Conservation (phyloP, 352 stramenopile genomes). For the Elongisporangium prolatum region DNA sequence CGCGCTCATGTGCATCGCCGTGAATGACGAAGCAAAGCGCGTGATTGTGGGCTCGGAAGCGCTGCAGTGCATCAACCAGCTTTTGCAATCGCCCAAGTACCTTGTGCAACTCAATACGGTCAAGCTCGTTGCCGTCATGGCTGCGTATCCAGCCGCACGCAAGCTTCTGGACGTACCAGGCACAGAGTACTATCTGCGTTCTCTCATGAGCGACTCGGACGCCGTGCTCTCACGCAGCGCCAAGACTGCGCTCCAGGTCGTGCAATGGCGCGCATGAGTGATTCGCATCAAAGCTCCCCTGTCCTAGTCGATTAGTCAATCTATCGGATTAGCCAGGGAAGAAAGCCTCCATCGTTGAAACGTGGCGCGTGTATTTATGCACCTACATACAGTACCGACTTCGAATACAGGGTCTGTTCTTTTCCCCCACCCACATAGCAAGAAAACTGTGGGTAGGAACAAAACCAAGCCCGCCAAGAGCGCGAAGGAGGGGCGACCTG, state of each 20-base stretch:
- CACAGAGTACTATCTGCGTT: conserved; percentile 46
- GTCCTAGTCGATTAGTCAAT: not conserved
- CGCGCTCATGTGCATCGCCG: conserved; percentile 60
- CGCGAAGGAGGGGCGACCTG: not conserved
- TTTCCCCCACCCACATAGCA: not conserved
- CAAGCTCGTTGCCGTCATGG: conserved; percentile 60
- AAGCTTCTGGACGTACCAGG: conserved; percentile 37
- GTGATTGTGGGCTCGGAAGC: conserved; percentile 45
- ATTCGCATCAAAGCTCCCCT: not conserved
- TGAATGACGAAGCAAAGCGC: conserved; percentile 67
- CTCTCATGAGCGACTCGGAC: conserved; percentile 34
- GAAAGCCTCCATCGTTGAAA: not conserved
- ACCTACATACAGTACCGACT: not conserved
- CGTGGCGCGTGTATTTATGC: not conserved
- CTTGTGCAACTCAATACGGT: conserved; percentile 60
- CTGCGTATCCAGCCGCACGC: conserved; percentile 49
- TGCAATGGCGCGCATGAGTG: conserved; percentile 55
- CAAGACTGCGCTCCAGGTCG: conserved; percentile 38
- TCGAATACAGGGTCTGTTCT: not conserved
- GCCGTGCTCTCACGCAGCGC: conserved; percentile 50
- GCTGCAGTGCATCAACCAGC: conserved; percentile 43
- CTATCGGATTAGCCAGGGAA: not conserved
- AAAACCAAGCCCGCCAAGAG: not conserved
- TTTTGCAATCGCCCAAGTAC: conserved; percentile 53
- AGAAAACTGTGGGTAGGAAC: not conserved